Conservation (phyloP, 2,329 filamentous ascomycete genomes). For the Furcasterigmium sp. region DNA sequence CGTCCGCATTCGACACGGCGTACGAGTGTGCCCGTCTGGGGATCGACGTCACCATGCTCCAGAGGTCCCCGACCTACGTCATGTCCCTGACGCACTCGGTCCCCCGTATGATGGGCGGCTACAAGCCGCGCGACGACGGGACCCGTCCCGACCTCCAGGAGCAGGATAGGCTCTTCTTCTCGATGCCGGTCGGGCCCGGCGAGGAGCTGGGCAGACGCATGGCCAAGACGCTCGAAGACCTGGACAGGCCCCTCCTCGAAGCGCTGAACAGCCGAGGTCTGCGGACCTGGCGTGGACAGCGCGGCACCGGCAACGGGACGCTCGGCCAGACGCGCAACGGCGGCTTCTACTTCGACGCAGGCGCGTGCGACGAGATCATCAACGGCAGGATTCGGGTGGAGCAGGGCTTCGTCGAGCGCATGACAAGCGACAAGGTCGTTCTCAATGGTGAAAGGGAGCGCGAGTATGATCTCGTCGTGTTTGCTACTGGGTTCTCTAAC, state of each 20-base stretch:
- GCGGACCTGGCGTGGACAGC: conserved; percentile 24
- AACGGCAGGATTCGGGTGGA: background rate
- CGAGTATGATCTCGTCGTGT: conserved; percentile 33
- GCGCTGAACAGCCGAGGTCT: conserved; percentile 15
- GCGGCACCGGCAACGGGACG: conserved; percentile 20
- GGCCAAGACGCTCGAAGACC: conserved; percentile 10
- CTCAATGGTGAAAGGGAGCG: conserved; percentile 20
- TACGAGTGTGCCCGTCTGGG: conserved; percentile 1
- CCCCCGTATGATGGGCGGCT: conserved; percentile 18
- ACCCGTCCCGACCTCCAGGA: conserved; percentile 46
- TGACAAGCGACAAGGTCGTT: conserved; percentile 22
- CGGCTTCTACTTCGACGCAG: background rate
- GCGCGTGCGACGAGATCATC: background rate
- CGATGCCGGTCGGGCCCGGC: conserved; percentile 48
- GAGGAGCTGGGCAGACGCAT: conserved; percentile 14
- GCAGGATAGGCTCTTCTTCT: conserved; percentile 44
- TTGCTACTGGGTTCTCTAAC: conserved; percentile 42
- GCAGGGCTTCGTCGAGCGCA: conserved; percentile 15
- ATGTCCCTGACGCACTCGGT: conserved; percentile 24
- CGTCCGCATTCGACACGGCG: background rate
- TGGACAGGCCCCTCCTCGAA: conserved; percentile 12
- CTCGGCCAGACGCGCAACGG: conserved; percentile 18
- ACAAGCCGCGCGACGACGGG: conserved; percentile 18
- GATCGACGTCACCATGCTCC: conserved; percentile 1
- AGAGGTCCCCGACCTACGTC: conserved; percentile 22